A percentile compares a stretch with the other conserved stretches of the same genome.
phyloP scores from a whole-genome alignment of 2,329 filamentous ascomycete genomes.

The Botrytis elliptica region DNA sequence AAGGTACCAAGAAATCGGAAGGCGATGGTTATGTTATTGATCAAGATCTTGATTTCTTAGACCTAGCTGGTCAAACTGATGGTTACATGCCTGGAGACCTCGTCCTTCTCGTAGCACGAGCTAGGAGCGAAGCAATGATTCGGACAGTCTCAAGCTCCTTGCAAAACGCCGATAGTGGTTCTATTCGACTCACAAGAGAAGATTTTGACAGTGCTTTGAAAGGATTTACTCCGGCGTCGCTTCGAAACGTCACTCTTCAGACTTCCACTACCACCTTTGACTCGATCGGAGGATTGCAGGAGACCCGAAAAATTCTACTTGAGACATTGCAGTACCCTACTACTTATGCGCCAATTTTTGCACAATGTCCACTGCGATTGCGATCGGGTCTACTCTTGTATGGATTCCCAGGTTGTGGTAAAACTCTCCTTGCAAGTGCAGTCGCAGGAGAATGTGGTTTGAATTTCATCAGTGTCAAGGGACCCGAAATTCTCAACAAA shows the following conservation, averaged over 20 bases:
- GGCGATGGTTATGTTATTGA: conserved; percentile 70
- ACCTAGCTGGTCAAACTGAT: conserved; percentile 90
- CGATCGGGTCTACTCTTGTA: conserved; percentile 92
- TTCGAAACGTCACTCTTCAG: conserved; percentile 91
- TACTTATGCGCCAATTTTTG: conserved; percentile 96
- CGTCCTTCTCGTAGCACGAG: conserved; percentile 78
- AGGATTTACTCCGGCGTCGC: conserved; percentile 91
- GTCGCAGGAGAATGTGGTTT: conserved; percentile 97
- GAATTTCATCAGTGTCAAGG: conserved; percentile 98
- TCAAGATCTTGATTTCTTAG: conserved; percentile 79
- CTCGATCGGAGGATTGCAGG: conserved; percentile 82
- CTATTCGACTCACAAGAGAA: conserved; percentile 63
- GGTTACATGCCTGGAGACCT: conserved; percentile 98
- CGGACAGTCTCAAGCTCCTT: conserved; percentile 62
- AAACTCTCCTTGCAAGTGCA: conserved; percentile 90
- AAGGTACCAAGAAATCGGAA: conserved; percentile 38
- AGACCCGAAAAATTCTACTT: conserved; percentile 85
- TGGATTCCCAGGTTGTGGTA: conserved; percentile 93
- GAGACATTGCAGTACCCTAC: conserved; percentile 97
- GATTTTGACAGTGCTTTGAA: conserved; percentile 86
- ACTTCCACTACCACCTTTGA: conserved; percentile 90
- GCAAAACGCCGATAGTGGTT: conserved; percentile 46
- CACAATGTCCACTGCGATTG: conserved; percentile 89
- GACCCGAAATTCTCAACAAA: conserved; percentile 97
- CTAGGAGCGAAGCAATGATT: conserved; percentile 89